A percentile compares a stretch with the other conserved stretches of the same genome.
Evolutionary conservation across 1,284 basidiomycete species (phyloP).

Genomic region (Microstroma glucosiphilum): DNA sequence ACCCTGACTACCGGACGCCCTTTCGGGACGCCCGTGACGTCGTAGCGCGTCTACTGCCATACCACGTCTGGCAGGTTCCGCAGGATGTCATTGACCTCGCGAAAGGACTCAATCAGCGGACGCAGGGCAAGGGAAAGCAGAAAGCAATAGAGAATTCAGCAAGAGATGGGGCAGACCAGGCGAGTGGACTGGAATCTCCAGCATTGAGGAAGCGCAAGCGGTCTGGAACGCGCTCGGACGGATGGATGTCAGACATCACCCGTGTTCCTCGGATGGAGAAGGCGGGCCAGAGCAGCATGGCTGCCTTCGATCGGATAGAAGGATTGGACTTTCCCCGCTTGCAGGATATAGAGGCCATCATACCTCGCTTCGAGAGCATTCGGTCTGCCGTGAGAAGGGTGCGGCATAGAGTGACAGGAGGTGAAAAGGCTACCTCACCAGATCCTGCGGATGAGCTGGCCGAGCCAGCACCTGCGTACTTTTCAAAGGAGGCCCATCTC

Average conservation of each 20-base stretch:
- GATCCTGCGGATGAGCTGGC: background rate
- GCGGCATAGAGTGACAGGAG: background rate
- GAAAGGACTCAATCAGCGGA: background rate
- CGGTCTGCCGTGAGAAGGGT: background rate
- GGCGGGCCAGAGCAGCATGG: background rate
- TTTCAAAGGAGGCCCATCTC: conserved; percentile 2
- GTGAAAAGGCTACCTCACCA: background rate
- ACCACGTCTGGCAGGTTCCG: conserved; percentile 45
- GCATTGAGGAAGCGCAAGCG: background rate
- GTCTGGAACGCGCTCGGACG: background rate
- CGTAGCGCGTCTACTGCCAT: conserved; percentile 37
- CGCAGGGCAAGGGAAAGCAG: background rate
- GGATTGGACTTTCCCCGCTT: background rate
- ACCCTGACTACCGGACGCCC: conserved; percentile 31
- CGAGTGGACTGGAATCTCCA: background rate
- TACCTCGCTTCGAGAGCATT: background rate
- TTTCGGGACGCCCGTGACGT: conserved; percentile 36
- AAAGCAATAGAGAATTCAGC: background rate
- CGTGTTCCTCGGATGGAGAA: background rate
- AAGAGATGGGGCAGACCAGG: background rate
- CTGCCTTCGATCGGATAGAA: background rate
- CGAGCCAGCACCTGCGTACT: background rate
- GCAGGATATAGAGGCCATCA: background rate
- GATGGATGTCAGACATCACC: background rate
- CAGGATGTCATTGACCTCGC: conserved; percentile 21